These are phyloP conservation scores for Secale cereale DNA, from an alignment of 176 grass and related monocot genomes.

Conservation along the genomic window DNA sequence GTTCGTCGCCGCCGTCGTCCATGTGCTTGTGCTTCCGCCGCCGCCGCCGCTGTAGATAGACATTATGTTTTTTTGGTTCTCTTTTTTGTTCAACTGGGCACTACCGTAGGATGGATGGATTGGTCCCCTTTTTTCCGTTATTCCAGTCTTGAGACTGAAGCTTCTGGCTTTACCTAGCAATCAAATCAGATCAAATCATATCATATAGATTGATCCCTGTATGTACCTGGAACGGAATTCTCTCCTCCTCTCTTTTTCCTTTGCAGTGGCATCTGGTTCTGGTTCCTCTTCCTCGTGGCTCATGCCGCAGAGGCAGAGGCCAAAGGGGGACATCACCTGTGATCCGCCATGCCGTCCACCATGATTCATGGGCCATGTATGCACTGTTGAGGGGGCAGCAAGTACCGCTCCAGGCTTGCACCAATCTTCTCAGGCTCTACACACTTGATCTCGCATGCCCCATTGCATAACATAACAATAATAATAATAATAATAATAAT, in stretches of 20 bases:
- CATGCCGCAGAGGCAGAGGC: background rate
- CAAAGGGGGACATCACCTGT: slow-evolving; percentile 11
- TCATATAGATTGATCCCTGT: slow-evolving; percentile 1
- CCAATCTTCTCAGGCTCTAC: slow-evolving; percentile 1
- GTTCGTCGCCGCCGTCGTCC: background rate
- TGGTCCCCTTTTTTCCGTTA: background rate
- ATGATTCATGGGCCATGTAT: background rate
- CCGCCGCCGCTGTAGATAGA: slow-evolving; percentile 30
- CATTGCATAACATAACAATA: background rate
- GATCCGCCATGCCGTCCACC: slow-evolving; percentile 8
- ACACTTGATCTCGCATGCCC: slow-evolving; percentile 21
- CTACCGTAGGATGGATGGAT: slow-evolving; percentile 1
- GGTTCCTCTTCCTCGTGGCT: background rate
- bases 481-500: background rate
- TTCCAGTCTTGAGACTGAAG: slow-evolving; percentile 44
- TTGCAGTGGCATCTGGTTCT: slow-evolving; percentile 17
- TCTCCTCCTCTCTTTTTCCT: background rate
- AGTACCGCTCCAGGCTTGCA: slow-evolving; percentile 36
- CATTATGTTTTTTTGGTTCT: background rate
- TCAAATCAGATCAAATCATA: background rate
- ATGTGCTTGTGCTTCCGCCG: slow-evolving; percentile 17
- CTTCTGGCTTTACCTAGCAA: slow-evolving; percentile 27
- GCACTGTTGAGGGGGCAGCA: background rate
- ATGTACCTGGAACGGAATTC: background rate
- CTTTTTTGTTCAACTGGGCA: background rate